Conservation (phyloP, 306 rosid genomes). For the Purshia tridentata region DNA sequence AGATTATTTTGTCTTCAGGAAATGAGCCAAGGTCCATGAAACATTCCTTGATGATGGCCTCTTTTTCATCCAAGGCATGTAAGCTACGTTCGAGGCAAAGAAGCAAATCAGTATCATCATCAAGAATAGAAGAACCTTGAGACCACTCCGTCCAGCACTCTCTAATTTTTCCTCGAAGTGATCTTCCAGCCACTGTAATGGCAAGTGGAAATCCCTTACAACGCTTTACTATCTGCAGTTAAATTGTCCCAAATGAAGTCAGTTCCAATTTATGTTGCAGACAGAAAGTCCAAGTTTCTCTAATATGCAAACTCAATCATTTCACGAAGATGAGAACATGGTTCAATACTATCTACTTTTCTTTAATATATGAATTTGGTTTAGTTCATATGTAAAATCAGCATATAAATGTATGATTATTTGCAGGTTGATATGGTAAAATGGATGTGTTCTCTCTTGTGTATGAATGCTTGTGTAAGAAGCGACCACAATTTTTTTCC, state of each 20-base stretch:
- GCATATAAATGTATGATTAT: neutral
- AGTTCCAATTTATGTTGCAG: neutral
- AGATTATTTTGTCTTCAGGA: constrained; percentile 63
- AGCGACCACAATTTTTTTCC: neutral
- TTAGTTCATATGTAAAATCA: neutral
- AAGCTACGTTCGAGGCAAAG: constrained; percentile 39
- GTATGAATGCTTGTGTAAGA: neutral
- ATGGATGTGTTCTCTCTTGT: neutral
- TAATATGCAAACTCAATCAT: neutral
- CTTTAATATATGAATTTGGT: neutral
- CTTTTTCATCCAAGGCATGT: constrained; percentile 24
- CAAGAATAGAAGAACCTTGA: constrained; percentile 31
- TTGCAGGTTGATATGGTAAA: neutral
- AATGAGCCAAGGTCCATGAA: constrained; percentile 57
- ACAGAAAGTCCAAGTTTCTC: neutral
- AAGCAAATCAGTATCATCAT: constrained; percentile 20
- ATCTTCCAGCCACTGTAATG: constrained; percentile 35
- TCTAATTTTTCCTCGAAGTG: constrained; percentile 22
- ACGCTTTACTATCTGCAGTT: constrained; percentile 46
- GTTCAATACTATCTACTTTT: neutral
- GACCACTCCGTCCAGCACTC: constrained; percentile 30
- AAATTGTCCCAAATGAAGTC: too few relatives aligned
- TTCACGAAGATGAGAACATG: neutral
- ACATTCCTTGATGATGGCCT: constrained; percentile 33
- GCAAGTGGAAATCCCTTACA: constrained; percentile 51